These are phyloP conservation scores for Tulasnella sp. DNA, from an alignment of 768 basidiomycete species.

Conservation along the genomic window DNA sequence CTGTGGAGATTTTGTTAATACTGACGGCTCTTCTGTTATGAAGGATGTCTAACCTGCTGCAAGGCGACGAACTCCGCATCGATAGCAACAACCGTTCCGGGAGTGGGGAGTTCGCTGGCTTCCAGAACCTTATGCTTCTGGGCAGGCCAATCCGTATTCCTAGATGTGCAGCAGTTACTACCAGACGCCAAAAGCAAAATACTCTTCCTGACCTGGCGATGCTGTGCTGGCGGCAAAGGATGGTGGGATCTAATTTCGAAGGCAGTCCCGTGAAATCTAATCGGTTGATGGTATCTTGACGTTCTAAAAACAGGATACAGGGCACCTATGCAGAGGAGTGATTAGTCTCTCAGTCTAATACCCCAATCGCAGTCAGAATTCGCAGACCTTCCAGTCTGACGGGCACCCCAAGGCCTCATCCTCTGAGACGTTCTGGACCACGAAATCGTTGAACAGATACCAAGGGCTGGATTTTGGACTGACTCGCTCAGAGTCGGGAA, in stretches of 20 bases:
- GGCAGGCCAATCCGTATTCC: constrained; percentile 27
- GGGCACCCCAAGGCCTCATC: constrained; percentile 87
- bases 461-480: constrained; percentile 58
- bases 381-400: constrained; percentile 85
- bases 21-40: neutral
- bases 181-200: neutral
- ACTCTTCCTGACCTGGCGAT: constrained; percentile 30
- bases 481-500: neutral
- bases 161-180: neutral
- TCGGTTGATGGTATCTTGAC: constrained; percentile 59
- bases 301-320: constrained; percentile 84
- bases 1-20: constrained; percentile 46
- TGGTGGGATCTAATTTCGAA: constrained; percentile 66
- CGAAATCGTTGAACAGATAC: constrained; percentile 97
- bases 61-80: constrained; percentile 98
- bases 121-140: constrained; percentile 77
- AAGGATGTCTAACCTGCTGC: constrained; percentile 67
- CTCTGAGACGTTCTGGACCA: constrained; percentile 81
- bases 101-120: constrained; percentile 75
- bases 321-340: constrained; percentile 60
- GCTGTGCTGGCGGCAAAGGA: constrained; percentile 57
- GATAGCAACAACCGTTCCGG: constrained; percentile 89
- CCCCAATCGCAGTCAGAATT: neutral
- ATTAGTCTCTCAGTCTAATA: neutral
- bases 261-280: constrained; percentile 72